Evolutionary conservation across 75 land plant species (phyloP), one percentile per base, ranked within the genome.

Genomic region (Pseudotsuga menziesii): DNA sequence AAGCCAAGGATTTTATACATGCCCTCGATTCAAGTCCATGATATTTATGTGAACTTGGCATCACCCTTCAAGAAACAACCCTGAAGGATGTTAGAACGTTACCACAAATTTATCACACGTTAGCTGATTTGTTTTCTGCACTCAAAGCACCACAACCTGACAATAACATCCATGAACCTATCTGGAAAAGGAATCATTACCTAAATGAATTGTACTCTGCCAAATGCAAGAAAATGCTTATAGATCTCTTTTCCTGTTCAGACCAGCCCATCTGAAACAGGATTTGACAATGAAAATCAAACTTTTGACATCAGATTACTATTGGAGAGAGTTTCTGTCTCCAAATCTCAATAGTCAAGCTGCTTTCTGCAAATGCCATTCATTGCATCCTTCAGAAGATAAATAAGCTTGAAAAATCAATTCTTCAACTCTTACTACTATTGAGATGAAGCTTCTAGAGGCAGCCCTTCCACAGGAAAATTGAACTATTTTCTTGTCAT

Each of bases 371-470:
- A 69, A 36, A 69, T 64, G 13, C 69, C 19, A 7, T 2, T 29
- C 17, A 29, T 35, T 27, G 8, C 11, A 29, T 67, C 44, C 39
- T 7, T 35, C 44, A 19, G 36, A 19, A 67, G 19, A 36, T n/a
- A 23, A 69, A n/a, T 69, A 19, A n/a, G 23, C 23, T 69, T 69
- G 48, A 19, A 39, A n/a, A n/a, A 69, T 41, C 35, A 69, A n/a
- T 25, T 39, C 9, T n/a, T 69, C 48, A 69, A 41, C 22, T 29
- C 72, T 39, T 69, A 3, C 22, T 69, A 69, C 72, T 41, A 36
- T 39, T 69, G 52, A 39, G n/a, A 67, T 3, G n/a, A 44, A 39
- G 72, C 48, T 69, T 69, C 41, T n/a, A 52, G 52, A 69, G 72
- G 11, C 71, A 69, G 52, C 41, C 41, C 11, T 20, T 35, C 41